Evolutionary conservation across 2,329 filamentous ascomycete species (phyloP).

Genomic region (Colletotrichum cordylinicola): DNA sequence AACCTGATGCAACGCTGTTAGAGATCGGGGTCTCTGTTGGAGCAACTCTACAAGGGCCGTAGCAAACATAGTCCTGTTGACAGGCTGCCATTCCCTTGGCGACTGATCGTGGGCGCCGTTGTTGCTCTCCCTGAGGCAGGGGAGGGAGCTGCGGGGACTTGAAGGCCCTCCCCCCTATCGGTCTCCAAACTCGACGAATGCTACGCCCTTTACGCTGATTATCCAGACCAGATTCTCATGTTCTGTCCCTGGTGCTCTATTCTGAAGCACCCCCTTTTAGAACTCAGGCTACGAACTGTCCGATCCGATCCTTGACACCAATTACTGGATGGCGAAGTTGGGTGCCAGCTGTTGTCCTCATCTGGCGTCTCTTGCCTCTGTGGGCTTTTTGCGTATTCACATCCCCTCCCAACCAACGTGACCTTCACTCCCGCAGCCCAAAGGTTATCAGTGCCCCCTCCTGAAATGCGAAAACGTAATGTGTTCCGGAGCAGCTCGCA

Average conservation of each 20-base stretch:
- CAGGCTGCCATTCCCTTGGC: neutral
- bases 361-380: neutral
- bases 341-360: neutral
- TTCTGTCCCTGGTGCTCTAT: neutral
- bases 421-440: neutral
- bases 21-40: neutral
- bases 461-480: neutral
- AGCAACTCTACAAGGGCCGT: neutral
- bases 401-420: neutral
- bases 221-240: neutral
- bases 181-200: neutral
- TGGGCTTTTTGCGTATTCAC: neutral
- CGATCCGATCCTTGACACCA: neutral
- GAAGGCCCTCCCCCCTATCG: neutral
- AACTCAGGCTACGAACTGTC: neutral
- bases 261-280: neutral
- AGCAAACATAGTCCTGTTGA: neutral
- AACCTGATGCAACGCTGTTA: neutral
- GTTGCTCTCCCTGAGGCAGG: neutral
- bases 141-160: neutral
- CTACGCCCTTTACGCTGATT: neutral
- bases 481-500: too few species aligned
- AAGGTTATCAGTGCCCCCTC: neutral
- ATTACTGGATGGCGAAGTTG: neutral
- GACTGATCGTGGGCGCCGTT: neutral